Conservation (phyloP, 2,329 filamentous ascomycete species). For the Verticillium dahliae region DNA sequence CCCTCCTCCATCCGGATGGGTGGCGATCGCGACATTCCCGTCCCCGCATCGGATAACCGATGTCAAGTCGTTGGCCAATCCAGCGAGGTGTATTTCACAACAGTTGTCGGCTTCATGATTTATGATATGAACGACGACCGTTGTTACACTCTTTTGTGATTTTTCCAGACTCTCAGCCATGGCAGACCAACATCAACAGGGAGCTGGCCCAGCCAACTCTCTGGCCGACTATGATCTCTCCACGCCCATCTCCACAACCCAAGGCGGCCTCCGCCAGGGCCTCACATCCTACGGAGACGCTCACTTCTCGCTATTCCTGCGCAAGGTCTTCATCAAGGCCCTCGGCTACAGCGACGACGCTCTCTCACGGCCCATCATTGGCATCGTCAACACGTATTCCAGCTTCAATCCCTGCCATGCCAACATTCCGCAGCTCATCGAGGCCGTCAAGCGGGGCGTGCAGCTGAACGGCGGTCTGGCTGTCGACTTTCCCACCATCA, state of each 20-base stretch:
- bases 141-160: not conserved
- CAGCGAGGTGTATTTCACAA: not conserved
- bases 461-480: constrained; percentile 61
- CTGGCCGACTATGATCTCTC: constrained; percentile 56
- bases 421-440: constrained; percentile 64
- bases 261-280: constrained; percentile 53
- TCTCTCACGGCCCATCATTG: constrained; percentile 63
- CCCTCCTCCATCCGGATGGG: not conserved
- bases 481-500: constrained; percentile 69
- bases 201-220: not conserved
- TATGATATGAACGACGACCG: not conserved
- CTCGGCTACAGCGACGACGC: constrained; percentile 68
- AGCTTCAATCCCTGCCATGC: constrained; percentile 71
- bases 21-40: not conserved
- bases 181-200: not conserved
- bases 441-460: constrained; percentile 62
- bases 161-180: not conserved
- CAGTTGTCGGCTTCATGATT: not conserved
- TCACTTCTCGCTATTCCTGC: constrained; percentile 68
- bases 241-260: constrained; percentile 38
- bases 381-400: constrained; percentile 67
- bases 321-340: constrained; percentile 73
- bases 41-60: not conserved
- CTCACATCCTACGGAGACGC: constrained; percentile 66
- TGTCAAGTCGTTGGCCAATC: not conserved